Conservation (phyloP, 2,329 filamentous ascomycete species). For the Fusarium sp. region DNA sequence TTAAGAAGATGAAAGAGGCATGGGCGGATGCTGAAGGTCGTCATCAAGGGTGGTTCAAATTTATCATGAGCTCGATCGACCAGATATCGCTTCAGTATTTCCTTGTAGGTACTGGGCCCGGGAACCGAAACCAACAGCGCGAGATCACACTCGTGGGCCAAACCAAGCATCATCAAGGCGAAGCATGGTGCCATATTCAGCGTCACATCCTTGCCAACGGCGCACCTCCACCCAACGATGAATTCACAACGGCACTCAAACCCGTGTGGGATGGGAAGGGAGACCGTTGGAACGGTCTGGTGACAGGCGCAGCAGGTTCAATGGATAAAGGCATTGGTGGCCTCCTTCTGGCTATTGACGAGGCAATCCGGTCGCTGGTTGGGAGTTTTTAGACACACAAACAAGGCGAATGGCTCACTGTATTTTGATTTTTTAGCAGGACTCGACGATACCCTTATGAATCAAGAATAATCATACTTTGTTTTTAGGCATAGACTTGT, state of each 20-base stretch:
- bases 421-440: constrained; percentile 18
- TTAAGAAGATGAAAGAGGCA: constrained; percentile 67
- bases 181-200: constrained; percentile 62
- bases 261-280: constrained; percentile 57
- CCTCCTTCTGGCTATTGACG: constrained; percentile 59
- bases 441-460: constrained; percentile 45
- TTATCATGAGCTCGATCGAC: constrained; percentile 64
- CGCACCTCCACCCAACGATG: constrained; percentile 42
- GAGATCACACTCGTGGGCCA: constrained; percentile 62
- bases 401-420: constrained; percentile 32
- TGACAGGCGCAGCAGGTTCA: constrained; percentile 57
- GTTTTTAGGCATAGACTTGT: background rate
- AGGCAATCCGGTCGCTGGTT: constrained; percentile 52
- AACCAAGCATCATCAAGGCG: constrained; percentile 58
- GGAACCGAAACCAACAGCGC: constrained; percentile 44
- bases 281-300: constrained; percentile 58
- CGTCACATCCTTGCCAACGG: constrained; percentile 43
- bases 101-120: constrained; percentile 44
- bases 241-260: constrained; percentile 53
- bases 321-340: constrained; percentile 54
- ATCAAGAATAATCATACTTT: background rate
- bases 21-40: constrained; percentile 57
- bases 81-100: constrained; percentile 66
- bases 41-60: constrained; percentile 58
- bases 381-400: constrained; percentile 23